Evolutionary conservation across 1,139 yeast genomes (phyloP).

Genomic region (Dujonia santamariae): DNA sequence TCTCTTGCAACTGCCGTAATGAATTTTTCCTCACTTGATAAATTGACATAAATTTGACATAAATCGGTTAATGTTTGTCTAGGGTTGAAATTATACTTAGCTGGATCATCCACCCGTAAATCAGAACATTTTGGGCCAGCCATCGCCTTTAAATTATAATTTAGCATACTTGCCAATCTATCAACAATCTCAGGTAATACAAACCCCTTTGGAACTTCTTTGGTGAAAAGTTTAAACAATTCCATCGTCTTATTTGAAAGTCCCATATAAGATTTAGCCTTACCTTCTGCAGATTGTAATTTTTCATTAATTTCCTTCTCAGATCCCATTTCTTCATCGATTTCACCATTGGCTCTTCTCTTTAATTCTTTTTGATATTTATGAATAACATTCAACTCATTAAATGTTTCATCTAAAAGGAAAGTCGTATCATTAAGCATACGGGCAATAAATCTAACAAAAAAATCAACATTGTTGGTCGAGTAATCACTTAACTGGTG

Average conservation of each 20-base stretch:
- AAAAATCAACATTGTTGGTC: constrained; percentile 67
- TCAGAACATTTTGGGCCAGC: constrained; percentile 95
- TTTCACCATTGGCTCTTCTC: constrained; percentile 35
- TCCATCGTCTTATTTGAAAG: constrained; percentile 80
- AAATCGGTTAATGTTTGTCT: constrained; percentile 65
- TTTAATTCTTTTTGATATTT: constrained; percentile 59
- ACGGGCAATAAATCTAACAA: constrained; percentile 88
- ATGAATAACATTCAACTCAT: constrained; percentile 76
- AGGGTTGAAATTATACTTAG: constrained; percentile 81
- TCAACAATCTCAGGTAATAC: constrained; percentile 88
- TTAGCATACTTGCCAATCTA: constrained; percentile 91
- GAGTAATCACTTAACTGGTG: constrained; percentile 69
- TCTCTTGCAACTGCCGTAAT: constrained; percentile 83
- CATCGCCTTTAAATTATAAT: constrained; percentile 82
- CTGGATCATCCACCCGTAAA: constrained; percentile 81
- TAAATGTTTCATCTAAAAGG: constrained; percentile 84
- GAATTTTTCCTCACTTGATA: constrained; percentile 63
- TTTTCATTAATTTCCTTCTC: constrained; percentile 59
- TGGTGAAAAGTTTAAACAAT: constrained; percentile 76
- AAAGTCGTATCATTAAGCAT: constrained; percentile 93
- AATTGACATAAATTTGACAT: constrained; percentile 71
- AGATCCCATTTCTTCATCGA: constrained; percentile 47
- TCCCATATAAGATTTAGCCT: constrained; percentile 80
- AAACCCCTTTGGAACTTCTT: constrained; percentile 84
- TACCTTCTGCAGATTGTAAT: constrained; percentile 63